Conservation (phyloP, 257 asterid species). For the Capsicum rhomboideum region DNA sequence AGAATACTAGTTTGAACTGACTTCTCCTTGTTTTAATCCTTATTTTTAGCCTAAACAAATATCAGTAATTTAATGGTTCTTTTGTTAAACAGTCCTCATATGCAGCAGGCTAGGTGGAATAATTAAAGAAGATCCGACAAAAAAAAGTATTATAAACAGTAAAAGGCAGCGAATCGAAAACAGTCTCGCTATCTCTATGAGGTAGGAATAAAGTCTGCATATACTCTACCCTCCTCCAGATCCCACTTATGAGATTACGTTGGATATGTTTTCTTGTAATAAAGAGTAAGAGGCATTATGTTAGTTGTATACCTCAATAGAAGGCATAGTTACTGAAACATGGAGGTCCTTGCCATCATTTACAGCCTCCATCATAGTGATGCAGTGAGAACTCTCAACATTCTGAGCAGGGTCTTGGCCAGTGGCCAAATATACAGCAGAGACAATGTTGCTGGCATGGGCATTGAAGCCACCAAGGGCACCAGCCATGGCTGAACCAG, state of each 20-base stretch:
- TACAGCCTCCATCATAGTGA: conserved; percentile 49
- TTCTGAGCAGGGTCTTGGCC: conserved; percentile 59
- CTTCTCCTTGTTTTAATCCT: background rate
- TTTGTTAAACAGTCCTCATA: background rate
- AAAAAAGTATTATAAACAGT: too few species aligned
- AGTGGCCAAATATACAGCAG: conserved; percentile 42
- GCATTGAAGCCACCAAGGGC: conserved; percentile 57
- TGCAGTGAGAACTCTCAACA: conserved; percentile 48
- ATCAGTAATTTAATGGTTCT: background rate
- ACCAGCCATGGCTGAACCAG: conserved; percentile 53
- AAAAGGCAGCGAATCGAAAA: too few species aligned
- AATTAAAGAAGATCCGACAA: too few species aligned
- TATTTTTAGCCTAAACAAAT: background rate
- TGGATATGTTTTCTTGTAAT: too few species aligned
- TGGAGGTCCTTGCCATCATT: conserved; percentile 49
- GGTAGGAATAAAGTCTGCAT: too few species aligned
- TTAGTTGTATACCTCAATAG: conserved; percentile 34
- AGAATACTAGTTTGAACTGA: background rate
- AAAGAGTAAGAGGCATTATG: background rate
- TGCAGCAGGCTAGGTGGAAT: background rate
- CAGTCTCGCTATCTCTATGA: too few species aligned
- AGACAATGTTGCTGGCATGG: conserved; percentile 45
- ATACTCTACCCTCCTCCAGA: too few species aligned
- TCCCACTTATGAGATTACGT: too few species aligned
- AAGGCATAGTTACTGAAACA: conserved; percentile 49